Base-by-base conservation (phyloP, 805 yeast species). In the Lipomyces kockii region DNA sequence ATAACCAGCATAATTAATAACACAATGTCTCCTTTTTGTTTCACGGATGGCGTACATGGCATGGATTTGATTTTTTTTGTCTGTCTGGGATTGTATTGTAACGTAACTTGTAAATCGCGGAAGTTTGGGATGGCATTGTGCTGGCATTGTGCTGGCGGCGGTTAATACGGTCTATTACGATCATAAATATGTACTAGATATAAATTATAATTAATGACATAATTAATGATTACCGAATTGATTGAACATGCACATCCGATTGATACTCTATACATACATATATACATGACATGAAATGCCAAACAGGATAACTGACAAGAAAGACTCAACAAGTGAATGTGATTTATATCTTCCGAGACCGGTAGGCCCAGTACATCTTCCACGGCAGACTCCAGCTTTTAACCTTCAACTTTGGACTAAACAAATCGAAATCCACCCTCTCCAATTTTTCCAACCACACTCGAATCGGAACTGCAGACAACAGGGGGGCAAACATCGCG, bases 371-470 rank as follows among this genome's bases (percentile, higher is more conserved):
- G 78, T 85, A 89, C 7, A 87, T 80, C 22, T 83, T 80, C 85
- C 86, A 88, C 9, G 91, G 88, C 60, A 89, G 78, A 67, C 86
- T 80, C 92, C 92, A 89, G 71, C 87, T 91, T 52, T 55, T 43
- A 66, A 83, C 81, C 63, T 79, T 80, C 58, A 87, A 76, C 55
- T 78, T 80, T 17, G 80, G 80, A 72, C 76, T 76, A 59, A 84
- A 78, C 3, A 90, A 70, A 75, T 91, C 90, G 74, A 91, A 91
- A 75, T 89, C 90, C 67, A 78, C 73, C 68, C 82, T 83, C 74
- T 91, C 89, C 61, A 91, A 80, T 65, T 81, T 81, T 65, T 83
- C 83, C 70, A 91, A 80, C 73, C 86, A 91, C 52, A 89, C 81
- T 20, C 84, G 77, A 0, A 89, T 83, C 0, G 96, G 96, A 2